These are phyloP conservation scores for Leishmania aethiopica DNA, from an alignment of 208 protist species.

Conservation along the genomic window DNA sequence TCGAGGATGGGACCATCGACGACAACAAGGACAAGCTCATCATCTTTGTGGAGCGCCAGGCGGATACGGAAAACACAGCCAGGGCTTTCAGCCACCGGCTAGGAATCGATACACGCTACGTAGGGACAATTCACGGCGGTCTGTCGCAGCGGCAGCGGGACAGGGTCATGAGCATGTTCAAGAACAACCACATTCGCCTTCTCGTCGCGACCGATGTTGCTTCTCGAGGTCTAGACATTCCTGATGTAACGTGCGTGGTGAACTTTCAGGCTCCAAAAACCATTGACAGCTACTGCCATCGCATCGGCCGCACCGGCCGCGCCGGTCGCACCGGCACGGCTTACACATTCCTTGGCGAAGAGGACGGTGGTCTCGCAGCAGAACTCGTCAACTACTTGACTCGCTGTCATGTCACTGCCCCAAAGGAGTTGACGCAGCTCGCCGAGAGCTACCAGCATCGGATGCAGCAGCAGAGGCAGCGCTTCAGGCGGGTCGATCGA, in stretches of 20 bases:
- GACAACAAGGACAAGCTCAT: slow-evolving; percentile 88
- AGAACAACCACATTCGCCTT: slow-evolving; percentile 80
- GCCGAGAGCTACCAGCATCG: slow-evolving; percentile 35
- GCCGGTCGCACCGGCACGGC: slow-evolving; percentile 83
- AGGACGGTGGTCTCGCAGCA: slow-evolving; percentile 54
- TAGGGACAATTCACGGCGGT: slow-evolving; percentile 95
- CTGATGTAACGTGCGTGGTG: slow-evolving; percentile 93
- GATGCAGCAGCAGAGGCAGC: background rate
- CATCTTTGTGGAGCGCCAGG: slow-evolving; percentile 93
- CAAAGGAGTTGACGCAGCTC: slow-evolving; percentile 49
- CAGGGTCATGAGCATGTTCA: slow-evolving; percentile 90
- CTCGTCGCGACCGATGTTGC: slow-evolving; percentile 95
- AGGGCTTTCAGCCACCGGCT: slow-evolving; percentile 63
- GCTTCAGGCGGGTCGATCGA: background rate
- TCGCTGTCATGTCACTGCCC: slow-evolving; percentile 65
- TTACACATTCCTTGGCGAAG: slow-evolving; percentile 82
- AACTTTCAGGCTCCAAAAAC: slow-evolving; percentile 93
- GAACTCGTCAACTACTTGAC: slow-evolving; percentile 77
- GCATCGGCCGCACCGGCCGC: slow-evolving; percentile 95
- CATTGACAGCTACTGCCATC: slow-evolving; percentile 96
- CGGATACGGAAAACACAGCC: slow-evolving; percentile 77
- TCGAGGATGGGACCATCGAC: slow-evolving; percentile 84
- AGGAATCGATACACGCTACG: slow-evolving; percentile 67
- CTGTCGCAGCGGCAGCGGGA: slow-evolving; percentile 92
- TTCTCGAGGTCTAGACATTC: slow-evolving; percentile 95